A percentile compares a stretch with the other conserved stretches of the same genome.
Evolutionary conservation across 1,284 basidiomycete genomes (phyloP).

Genomic region (Rhodofomes roseus): DNA sequence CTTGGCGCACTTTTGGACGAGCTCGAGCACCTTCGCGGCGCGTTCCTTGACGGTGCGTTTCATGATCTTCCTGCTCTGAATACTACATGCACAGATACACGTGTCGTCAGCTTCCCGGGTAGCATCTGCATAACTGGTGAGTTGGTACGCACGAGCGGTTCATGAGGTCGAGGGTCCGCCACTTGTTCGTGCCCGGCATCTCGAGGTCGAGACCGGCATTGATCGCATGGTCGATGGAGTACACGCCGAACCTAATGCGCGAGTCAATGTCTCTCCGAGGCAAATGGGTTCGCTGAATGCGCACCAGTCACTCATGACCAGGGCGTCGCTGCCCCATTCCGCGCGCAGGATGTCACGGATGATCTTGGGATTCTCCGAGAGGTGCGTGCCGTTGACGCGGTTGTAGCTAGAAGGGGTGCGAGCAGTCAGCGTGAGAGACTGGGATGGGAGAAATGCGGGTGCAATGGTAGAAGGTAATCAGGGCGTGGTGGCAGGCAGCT

Average conservation of each 20-base stretch:
- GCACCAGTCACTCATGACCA: constrained; percentile 81
- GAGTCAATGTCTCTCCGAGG: too few species aligned
- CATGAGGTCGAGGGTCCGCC: constrained; percentile 63
- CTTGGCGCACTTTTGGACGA: constrained; percentile 60
- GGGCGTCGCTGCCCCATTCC: constrained; percentile 74
- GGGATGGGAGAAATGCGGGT: neutral
- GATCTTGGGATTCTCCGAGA: constrained; percentile 61
- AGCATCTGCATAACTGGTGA: neutral
- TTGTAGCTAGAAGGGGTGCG: constrained; percentile 45
- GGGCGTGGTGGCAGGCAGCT: neutral
- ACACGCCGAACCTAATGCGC: constrained; percentile 55
- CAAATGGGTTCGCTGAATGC: constrained; percentile 1
- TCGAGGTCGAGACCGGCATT: constrained; percentile 80
- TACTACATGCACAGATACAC: constrained; percentile 19
- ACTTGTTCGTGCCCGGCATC: constrained; percentile 73
- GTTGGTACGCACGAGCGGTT: constrained; percentile 42
- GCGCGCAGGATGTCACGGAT: constrained; percentile 64
- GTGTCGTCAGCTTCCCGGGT: neutral
- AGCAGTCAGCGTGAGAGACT: neutral
- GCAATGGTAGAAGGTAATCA: neutral
- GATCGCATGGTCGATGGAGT: constrained; percentile 60
- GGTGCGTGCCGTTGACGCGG: constrained; percentile 70
- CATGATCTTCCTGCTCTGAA: constrained; percentile 62
- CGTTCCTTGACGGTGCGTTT: constrained; percentile 65
- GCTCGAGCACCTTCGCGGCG: constrained; percentile 60